Evolutionary conservation across 345 rosid genomes (phyloP).

Genomic region (Rubroshorea leprosula): DNA sequence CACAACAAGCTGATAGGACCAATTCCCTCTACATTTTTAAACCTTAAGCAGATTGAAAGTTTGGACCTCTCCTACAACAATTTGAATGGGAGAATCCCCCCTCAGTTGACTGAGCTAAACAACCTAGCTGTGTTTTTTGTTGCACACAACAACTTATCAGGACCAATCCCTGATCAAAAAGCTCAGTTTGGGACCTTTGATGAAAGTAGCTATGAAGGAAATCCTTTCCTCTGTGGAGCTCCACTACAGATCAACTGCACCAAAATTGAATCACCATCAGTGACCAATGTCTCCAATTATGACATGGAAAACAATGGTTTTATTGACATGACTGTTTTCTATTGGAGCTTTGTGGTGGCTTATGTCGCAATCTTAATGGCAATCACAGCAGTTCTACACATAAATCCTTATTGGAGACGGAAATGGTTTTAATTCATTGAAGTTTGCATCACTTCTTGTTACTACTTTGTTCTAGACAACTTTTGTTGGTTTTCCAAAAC

Average conservation of each 20-base stretch:
- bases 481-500: not conserved
- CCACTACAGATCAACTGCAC: constrained; percentile 13
- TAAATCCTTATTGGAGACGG: not conserved
- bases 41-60: constrained; percentile 16
- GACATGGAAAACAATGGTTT: not conserved
- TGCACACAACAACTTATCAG: constrained; percentile 25
- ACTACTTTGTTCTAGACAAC: not conserved
- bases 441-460: not conserved
- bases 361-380: not conserved
- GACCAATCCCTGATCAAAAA: constrained; percentile 4
- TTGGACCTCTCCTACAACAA: constrained; percentile 23
- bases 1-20: constrained; percentile 12
- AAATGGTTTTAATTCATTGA: not conserved
- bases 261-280: not conserved
- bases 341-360: not conserved
- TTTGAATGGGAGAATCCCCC: constrained; percentile 17
- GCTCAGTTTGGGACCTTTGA: constrained; percentile 25
- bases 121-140: constrained; percentile 3
- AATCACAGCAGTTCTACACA: not conserved
- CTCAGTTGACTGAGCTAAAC: constrained; percentile 9
- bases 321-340: not conserved
- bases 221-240: constrained; percentile 22
- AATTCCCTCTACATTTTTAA: constrained; percentile 19
- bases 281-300: not conserved
- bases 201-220: constrained; percentile 14